Conservation (phyloP, 805 yeast species). For the Diddensiella transvaalensis region DNA sequence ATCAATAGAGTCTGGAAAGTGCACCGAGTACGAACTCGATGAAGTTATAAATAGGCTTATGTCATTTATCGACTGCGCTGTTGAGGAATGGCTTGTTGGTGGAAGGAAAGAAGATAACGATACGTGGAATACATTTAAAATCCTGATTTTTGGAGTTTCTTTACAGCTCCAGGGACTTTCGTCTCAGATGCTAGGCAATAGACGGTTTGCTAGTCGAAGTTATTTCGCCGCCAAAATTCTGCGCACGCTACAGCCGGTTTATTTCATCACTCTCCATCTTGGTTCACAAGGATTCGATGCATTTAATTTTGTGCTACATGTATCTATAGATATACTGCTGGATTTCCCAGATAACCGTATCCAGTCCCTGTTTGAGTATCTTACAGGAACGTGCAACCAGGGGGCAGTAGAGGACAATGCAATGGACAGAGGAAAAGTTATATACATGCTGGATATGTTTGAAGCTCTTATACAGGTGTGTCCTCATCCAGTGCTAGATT, state of each 20-base stretch:
- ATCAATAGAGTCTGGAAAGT: background rate
- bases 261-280: constrained; percentile 27
- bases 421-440: constrained; percentile 29
- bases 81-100: background rate
- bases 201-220: constrained; percentile 4
- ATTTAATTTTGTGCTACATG: constrained; percentile 55
- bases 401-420: constrained; percentile 22
- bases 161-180: constrained; percentile 28
- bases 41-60: constrained; percentile 1
- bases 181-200: constrained; percentile 15
- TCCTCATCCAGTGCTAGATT: constrained; percentile 37
- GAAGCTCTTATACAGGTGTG: constrained; percentile 33
- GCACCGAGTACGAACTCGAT: background rate
- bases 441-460: constrained; percentile 33
- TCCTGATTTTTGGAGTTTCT: constrained; percentile 24
- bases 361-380: constrained; percentile 32
- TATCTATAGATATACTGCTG: constrained; percentile 43
- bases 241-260: constrained; percentile 20
- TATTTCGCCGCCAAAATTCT: constrained; percentile 22
- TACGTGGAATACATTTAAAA: constrained; percentile 22
- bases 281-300: constrained; percentile 34
- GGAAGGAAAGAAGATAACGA: background rate
- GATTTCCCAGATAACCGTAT: constrained; percentile 18
- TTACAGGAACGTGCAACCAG: constrained; percentile 30
- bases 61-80: constrained; percentile 5